Percentiles rank a stretch among this genome's conserved stretches.
Conservation (phyloP, 2,329 filamentous ascomycete species). For the Fusarium incarnatum region DNA sequence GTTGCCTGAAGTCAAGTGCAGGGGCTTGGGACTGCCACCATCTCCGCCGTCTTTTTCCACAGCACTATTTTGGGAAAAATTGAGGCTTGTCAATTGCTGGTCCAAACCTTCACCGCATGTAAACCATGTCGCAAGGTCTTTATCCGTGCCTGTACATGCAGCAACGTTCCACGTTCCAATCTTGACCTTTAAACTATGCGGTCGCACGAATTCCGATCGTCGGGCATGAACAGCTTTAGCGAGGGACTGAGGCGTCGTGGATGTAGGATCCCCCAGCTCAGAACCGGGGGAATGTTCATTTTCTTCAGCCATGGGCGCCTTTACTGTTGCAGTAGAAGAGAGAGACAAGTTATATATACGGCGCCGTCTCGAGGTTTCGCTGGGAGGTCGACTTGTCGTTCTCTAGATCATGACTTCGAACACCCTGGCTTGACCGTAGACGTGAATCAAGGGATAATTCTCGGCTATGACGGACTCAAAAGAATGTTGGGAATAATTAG, state of each 20-base stretch:
- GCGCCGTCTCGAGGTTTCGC: constrained; percentile 44
- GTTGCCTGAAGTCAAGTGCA: constrained; percentile 66
- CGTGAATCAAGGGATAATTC: neutral
- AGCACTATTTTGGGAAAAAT: constrained; percentile 55
- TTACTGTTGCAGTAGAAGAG: constrained; percentile 34
- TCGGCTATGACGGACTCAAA: constrained; percentile 12
- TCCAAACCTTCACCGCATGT: constrained; percentile 79
- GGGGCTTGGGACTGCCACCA: constrained; percentile 48
- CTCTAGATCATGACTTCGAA: constrained; percentile 52
- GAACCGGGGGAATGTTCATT: constrained; percentile 51
- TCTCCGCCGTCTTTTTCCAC: constrained; percentile 49
- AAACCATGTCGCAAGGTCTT: constrained; percentile 91
- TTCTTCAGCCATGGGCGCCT: constrained; percentile 46
- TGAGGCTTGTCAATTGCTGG: constrained; percentile 68
- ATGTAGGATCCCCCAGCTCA: constrained; percentile 59
- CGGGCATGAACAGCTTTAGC: constrained; percentile 76
- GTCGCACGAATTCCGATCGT: constrained; percentile 80
- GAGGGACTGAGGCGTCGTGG: constrained; percentile 67
- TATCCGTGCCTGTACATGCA: constrained; percentile 83
- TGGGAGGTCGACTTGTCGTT: constrained; percentile 42
- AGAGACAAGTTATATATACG: constrained; percentile 30
- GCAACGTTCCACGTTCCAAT: constrained; percentile 97
- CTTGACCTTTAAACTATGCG: constrained; percentile 83
- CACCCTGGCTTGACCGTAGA: constrained; percentile 25
- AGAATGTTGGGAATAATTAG: constrained; percentile 25